Conservation (phyloP, 2,329 filamentous ascomycete genomes). For the Fusarium sp. region DNA sequence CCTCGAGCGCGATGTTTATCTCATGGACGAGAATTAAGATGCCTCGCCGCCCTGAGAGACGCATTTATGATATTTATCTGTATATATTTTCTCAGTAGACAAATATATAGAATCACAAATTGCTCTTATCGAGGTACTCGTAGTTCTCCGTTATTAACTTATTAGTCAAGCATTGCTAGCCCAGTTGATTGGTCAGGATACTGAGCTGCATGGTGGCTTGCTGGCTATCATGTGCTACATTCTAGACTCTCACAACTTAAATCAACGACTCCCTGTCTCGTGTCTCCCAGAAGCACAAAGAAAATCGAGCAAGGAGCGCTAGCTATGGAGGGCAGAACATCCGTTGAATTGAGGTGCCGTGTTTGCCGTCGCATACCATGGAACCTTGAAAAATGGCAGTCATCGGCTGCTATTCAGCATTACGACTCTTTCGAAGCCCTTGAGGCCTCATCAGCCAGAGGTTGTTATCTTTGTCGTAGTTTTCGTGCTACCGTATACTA, state of each 20-base stretch:
- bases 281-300: background rate
- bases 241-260: background rate
- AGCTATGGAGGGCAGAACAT: background rate
- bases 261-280: too few relatives aligned
- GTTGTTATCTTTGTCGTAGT: background rate
- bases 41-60: accelerated
- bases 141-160: background rate
- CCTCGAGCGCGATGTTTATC: constrained; percentile 41
- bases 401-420: background rate
- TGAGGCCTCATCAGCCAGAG: background rate
- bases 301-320: too few relatives aligned
- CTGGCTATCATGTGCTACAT: background rate
- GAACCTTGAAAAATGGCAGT: background rate
- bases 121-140: background rate
- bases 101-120: background rate
- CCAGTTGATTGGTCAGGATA: background rate
- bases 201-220: background rate
- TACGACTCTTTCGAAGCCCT: background rate
- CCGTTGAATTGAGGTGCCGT: background rate
- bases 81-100: background rate
- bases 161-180: background rate
- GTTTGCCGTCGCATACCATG: background rate
- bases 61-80: too few relatives aligned
- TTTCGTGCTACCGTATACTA: background rate
- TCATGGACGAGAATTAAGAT: constrained; percentile 31